These are phyloP conservation scores for Physcia stellaris DNA, from an alignment of 495 filamentous ascomycete genomes.

Conservation along the genomic window DNA sequence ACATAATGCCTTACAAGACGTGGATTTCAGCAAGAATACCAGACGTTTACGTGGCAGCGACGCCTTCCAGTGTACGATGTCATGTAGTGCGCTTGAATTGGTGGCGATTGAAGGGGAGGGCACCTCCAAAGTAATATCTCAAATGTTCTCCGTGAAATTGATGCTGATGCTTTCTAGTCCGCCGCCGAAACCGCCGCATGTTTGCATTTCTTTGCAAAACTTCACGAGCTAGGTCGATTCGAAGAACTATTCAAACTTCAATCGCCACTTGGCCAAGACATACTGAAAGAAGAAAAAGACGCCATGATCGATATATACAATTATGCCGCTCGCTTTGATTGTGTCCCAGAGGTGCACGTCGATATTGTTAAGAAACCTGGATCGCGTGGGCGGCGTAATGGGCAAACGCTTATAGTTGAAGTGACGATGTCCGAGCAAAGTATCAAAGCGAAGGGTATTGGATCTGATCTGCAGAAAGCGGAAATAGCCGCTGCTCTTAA, in stretches of 20 bases:
- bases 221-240: constrained; percentile 19
- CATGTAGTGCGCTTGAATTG: no score
- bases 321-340: constrained; percentile 32
- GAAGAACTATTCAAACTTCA: constrained; percentile 14
- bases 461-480: constrained; percentile 15
- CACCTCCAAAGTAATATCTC: no score
- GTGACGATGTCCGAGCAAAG: constrained; percentile 28
- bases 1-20: constrained; percentile 12
- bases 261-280: constrained; percentile 9
- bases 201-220: constrained; percentile 20
- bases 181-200: constrained; percentile 21
- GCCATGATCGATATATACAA: constrained; percentile 32
- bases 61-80: no score
- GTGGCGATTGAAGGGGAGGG: no score
- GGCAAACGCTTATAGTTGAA: constrained; percentile 14
- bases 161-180: no score
- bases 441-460: constrained; percentile 22
- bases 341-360: constrained; percentile 21
- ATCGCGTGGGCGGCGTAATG: constrained; percentile 2
- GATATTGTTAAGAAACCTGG: background rate
- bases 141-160: no score
- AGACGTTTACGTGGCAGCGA: no score
- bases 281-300: constrained; percentile 19
- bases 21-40: no score
- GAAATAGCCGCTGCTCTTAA: constrained; percentile 25